These are phyloP conservation scores for Clavispora carvajalis DNA, from an alignment of 805 yeast species.

Conservation along the genomic window DNA sequence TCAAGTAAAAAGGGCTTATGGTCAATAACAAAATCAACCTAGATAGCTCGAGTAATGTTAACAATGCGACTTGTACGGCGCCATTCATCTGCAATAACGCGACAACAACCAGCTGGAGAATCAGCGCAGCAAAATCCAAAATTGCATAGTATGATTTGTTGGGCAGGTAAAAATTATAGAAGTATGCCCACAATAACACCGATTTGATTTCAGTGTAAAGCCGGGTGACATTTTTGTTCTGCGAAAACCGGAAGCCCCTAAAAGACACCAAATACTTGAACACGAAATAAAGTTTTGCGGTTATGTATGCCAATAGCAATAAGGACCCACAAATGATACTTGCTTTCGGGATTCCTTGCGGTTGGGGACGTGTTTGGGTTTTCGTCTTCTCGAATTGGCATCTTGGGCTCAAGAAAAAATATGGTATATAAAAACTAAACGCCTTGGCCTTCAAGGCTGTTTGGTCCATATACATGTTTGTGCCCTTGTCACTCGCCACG, in stretches of 20 bases:
- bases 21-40: constrained; percentile 19
- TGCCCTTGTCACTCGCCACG: constrained; percentile 14
- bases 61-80: constrained; percentile 35
- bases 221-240: constrained; percentile 20
- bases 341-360: constrained; percentile 9
- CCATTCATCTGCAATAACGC: constrained; percentile 44
- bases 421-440: constrained; percentile 21
- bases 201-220: constrained; percentile 45
- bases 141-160: constrained; percentile 32
- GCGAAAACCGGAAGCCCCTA: constrained; percentile 11
- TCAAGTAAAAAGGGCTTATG: constrained; percentile 25
- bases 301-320: constrained; percentile 16
- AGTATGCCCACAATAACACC: constrained; percentile 42
- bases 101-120: constrained; percentile 33
- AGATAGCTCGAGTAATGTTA: constrained; percentile 32
- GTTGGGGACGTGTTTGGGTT: background rate
- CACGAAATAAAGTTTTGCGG: constrained; percentile 7
- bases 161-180: constrained; percentile 43
- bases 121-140: constrained; percentile 27
- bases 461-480: constrained; percentile 10
- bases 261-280: constrained; percentile 12
- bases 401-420: constrained; percentile 18
- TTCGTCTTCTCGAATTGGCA: background rate
- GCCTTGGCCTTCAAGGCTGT: constrained; percentile 16
- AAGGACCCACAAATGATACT: constrained; percentile 28